A percentile compares a stretch with the other conserved stretches of the same genome.
Evolutionary conservation across 305 asterid genomes (phyloP).

Genomic region (Galium porrigens): DNA sequence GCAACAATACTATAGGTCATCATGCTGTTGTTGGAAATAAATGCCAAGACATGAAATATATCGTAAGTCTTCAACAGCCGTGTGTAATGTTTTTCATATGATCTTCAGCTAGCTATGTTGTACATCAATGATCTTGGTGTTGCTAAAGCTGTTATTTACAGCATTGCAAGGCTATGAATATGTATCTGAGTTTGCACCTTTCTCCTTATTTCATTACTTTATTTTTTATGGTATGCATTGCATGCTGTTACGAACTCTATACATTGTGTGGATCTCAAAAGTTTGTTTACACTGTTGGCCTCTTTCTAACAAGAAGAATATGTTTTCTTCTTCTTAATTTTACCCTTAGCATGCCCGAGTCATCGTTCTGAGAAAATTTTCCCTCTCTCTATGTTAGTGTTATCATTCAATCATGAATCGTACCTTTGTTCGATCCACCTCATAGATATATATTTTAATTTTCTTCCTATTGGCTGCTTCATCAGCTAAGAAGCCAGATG

Average conservation of each 20-base stretch:
- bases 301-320: conserved; percentile 7
- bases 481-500: not conserved
- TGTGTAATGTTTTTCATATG: not conserved
- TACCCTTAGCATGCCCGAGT: not conserved
- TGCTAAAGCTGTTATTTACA: not conserved
- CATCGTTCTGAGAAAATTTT: not conserved
- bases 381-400: not conserved
- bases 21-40: conserved; percentile 74
- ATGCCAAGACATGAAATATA: conserved; percentile 86
- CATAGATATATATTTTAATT: not conserved
- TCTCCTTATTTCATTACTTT: not conserved
- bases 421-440: not conserved
- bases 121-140: not conserved
- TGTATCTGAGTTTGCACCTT: not conserved
- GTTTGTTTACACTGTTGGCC: not conserved
- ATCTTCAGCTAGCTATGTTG: not conserved
- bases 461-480: not conserved
- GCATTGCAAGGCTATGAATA: not conserved
- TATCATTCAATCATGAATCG: not conserved
- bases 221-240: not conserved
- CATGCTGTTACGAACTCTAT: not conserved
- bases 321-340: not conserved
- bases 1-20: conserved; percentile 65
- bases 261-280: not conserved
- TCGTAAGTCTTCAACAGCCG: conserved; percentile 28